phyloP scores from a whole-genome alignment of 768 basidiomycete species.

The Thelephora aurantiotincta region DNA sequence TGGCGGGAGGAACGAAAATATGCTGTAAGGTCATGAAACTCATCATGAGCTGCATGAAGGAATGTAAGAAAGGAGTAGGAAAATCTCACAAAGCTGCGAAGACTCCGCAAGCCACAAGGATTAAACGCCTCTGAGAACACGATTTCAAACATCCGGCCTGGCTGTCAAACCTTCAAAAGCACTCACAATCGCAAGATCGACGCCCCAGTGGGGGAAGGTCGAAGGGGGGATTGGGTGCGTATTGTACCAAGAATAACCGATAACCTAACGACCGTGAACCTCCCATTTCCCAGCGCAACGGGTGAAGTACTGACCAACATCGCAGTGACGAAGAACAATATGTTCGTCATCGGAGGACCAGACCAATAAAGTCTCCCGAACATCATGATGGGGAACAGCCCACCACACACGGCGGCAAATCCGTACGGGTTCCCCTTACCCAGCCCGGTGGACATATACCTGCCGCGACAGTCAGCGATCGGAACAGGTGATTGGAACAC shows the following conservation, averaged over 20 bases:
- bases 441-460: conserved; percentile 58
- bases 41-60: background rate
- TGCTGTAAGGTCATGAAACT: conserved; percentile 21
- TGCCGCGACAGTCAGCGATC: conserved; percentile 12
- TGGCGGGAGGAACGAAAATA: conserved; percentile 65
- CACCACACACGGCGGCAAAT: conserved; percentile 49
- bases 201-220: conserved; percentile 43
- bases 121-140: conserved; percentile 38
- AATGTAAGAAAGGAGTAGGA: conserved; percentile 9
- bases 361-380: conserved; percentile 65
- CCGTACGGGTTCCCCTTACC: conserved; percentile 53
- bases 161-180: background rate
- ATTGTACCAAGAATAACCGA: conserved; percentile 67
- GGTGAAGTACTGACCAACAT: conserved; percentile 33
- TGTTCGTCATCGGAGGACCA: conserved; percentile 54
- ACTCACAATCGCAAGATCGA: conserved; percentile 57
- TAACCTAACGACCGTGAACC: conserved; percentile 25
- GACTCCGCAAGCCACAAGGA: conserved; percentile 60
- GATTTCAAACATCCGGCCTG: background rate
- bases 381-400: conserved; percentile 62
- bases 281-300: background rate
- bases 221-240: conserved; percentile 22
- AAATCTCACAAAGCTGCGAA: conserved; percentile 55
- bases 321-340: conserved; percentile 52
- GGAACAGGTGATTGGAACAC: conserved; percentile 1